Conservation (phyloP, 768 basidiomycete genomes). For the Cystobasidium onofrii region DNA sequence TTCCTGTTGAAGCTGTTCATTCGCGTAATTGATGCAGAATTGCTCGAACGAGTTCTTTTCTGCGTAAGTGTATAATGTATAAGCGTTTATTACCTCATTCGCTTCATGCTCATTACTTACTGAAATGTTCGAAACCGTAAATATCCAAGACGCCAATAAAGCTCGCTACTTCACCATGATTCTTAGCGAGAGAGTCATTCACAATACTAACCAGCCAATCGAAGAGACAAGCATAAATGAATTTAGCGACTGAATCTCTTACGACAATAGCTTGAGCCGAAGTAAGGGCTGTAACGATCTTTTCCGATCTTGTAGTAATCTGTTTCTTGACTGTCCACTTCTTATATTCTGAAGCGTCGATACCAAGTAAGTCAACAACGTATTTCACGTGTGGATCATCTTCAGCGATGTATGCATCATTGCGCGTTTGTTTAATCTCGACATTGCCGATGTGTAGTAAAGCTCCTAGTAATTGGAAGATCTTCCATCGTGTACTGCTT, state of each 20-base stretch:
- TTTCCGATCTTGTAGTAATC: conserved; percentile 85
- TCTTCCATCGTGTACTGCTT: conserved; percentile 90
- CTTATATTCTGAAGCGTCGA: conserved; percentile 86
- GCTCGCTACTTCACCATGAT: conserved; percentile 72
- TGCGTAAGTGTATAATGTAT: neutral
- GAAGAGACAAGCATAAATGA: conserved; percentile 95
- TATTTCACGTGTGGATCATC: conserved; percentile 68
- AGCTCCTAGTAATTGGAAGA: conserved; percentile 85
- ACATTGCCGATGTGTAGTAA: conserved; percentile 97
- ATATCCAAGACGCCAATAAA: conserved; percentile 99
- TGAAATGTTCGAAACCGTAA: conserved; percentile 52
- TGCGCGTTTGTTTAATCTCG: conserved; percentile 70
- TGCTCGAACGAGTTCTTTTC: conserved; percentile 58
- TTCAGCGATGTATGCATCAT: conserved; percentile 75
- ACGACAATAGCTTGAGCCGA: conserved; percentile 85
- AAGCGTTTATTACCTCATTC: neutral
- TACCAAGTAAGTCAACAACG: conserved; percentile 80
- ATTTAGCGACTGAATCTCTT: conserved; percentile 92
- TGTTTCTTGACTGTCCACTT: conserved; percentile 99
- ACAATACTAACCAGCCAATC: conserved; percentile 97
- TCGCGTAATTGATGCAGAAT: conserved; percentile 99
- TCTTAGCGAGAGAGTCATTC: conserved; percentile 94
- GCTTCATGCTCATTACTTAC: conserved; percentile 1
- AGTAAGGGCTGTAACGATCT: conserved; percentile 80
- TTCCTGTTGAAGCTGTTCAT: conserved; percentile 97